Evolutionary conservation across 2,329 filamentous ascomycete species (phyloP), one percentile per base, ranked within the genome.

Genomic region (Hypoxylon sp.): DNA sequence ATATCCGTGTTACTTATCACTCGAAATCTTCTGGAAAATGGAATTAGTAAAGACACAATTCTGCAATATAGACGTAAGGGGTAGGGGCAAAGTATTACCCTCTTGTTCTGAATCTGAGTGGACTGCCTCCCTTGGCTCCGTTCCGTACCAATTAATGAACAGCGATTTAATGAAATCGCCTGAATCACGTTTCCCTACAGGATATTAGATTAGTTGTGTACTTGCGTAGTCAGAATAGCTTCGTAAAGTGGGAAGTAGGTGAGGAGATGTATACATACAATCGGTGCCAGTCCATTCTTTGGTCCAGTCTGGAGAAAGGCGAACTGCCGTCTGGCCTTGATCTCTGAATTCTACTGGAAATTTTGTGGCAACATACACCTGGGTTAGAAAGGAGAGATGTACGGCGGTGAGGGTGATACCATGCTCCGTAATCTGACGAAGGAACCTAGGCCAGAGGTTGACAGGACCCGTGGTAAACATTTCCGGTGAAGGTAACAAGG

Each of bases 391-490:
- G 4, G 76, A 78, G 7, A 81, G 58, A 51, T 71, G 75, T 46
- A 84, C 72, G 43, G 76, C 74, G 0, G 70, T 71, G 0, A 84
- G 72, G 0, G 80, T 61, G 13, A 83, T 74, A 3, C 70, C 71
- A 0, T 76, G 75, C 1, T 77, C 67, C 0, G 75, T 73, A 50
- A 85, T 72, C 10, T 71, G 72, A 1, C 73, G 69, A 32, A 86
- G 77, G 17, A 85, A 77, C 2, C 69, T 67, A 1, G 67, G 61
- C 83, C 83, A 86, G n/a, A 80, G 71, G 58, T 77, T 82, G 56
- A 69, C 36, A 59, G 74, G 77, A 17, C 55, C 5, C 1, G 61
- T 34, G 11, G 14, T 7, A n/a, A 63, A 1, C 66, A 14, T 55
- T 41, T 13, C 17, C 21, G 19, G 53, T 17, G 46, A 1, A 30